Evolutionary conservation across 2,329 filamentous ascomycete genomes (phyloP), one percentile per base, ranked within the genome.

Genomic region (Gyromitra esculenta): DNA sequence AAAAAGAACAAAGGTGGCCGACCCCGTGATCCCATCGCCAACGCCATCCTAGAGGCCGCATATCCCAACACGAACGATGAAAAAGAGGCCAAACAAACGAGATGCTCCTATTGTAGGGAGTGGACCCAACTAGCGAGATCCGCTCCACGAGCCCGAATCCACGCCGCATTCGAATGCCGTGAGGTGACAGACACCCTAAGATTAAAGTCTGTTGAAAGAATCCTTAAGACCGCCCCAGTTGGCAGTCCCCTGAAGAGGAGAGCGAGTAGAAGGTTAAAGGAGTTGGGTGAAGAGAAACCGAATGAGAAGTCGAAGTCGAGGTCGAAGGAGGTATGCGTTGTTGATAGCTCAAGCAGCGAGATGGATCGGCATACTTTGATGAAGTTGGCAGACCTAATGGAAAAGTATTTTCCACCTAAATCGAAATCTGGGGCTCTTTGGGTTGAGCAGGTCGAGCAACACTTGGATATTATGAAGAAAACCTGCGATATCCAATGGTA

Each of bases 1-100:
- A 54, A 31, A 54, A 54, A 54, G 13, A 18, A 54, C 8, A 54
- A 54, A 54, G 50, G 50, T 25, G 50, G 50, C 4, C 50, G 50
- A 5, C 50, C 50, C 18, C 50, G 50, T 21, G 50, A 54, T 25
- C 25, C 50, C 50, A 18, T 54, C 21, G 50, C 50, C 18, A 21
- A 54, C 21, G 50, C 50, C 18, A 54, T 54, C 8, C 25, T 54
- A 18, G 50, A 54, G 9, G 18, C 50, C 50, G 50, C 25, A 54
- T 54, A 25, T 11, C 50, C 50, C 50, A 21, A 25, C 3, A 54
- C 50, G 9, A 21, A 54, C 21, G 50, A 54, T 5, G 50, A 54
- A 54, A 18, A 21, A 31, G 13, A 54, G 8, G 50, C 50, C 50
- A 54, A 54, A 54, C 21, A 21, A 31, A 54, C 50, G 7, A 54